phyloP scores from a whole-genome alignment of 495 filamentous ascomycete genomes.

The Viridothelium virens region DNA sequence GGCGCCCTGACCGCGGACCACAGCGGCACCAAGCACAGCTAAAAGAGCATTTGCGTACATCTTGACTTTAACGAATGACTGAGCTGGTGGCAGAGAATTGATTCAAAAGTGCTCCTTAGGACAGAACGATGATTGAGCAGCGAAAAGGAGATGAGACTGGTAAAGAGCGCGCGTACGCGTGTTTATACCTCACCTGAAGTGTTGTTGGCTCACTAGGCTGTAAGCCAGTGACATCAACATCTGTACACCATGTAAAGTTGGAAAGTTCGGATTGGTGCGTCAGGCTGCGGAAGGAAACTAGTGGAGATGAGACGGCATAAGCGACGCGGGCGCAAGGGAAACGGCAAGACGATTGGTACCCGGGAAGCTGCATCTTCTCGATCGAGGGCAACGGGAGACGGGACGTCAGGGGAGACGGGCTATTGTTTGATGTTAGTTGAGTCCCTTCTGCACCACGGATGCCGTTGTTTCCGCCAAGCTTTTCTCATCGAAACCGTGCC shows the following conservation, averaged over 20 bases:
- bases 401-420: neutral
- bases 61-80: slow-evolving; percentile 1
- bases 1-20: neutral
- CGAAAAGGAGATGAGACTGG: neutral
- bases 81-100: neutral
- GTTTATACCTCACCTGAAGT: neutral
- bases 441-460: neutral
- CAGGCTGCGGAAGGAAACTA: neutral
- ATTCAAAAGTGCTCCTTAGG: neutral
- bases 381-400: neutral
- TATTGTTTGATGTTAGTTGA: slow-evolving; percentile 9
- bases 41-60: neutral
- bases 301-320: neutral
- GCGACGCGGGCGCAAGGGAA: neutral
- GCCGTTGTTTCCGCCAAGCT: slow-evolving; percentile 7
- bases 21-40: neutral
- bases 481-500: neutral
- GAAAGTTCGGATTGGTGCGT: neutral
- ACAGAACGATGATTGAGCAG: neutral
- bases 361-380: neutral
- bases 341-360: neutral
- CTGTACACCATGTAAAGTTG: neutral
- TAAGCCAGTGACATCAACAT: slow-evolving; percentile 9
- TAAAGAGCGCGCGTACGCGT: slow-evolving; percentile 1
- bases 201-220: neutral